These are phyloP conservation scores for Suillus paluster DNA, from an alignment of 768 basidiomycete genomes.

Conservation along the genomic window DNA sequence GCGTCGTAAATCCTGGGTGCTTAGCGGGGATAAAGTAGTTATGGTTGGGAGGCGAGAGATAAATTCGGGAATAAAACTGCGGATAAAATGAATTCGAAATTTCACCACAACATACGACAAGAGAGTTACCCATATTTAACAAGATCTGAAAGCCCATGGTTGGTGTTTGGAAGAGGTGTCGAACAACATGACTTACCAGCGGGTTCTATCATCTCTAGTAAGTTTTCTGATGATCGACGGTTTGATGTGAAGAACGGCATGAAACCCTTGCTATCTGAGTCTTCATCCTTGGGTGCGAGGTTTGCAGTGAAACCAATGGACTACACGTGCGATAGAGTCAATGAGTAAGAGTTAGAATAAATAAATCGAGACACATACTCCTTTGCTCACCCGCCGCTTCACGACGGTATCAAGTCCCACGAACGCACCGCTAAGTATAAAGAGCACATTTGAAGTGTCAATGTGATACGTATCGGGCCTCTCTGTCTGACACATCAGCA, in stretches of 20 bases:
- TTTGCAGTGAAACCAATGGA: conserved; percentile 86
- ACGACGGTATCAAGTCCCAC: conserved; percentile 88
- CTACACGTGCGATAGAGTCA: conserved; percentile 40
- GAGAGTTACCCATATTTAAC: conserved; percentile 73
- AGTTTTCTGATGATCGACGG: conserved; percentile 52
- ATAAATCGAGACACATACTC: conserved; percentile 53
- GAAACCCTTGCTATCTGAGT: conserved; percentile 38
- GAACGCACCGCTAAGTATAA: conserved; percentile 94
- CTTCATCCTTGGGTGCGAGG: conserved; percentile 44
- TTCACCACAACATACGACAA: neutral
- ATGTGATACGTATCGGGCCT: conserved; percentile 74
- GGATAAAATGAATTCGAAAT: conserved; percentile 5
- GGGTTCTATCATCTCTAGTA: conserved; percentile 75
- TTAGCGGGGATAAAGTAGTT: conserved; percentile 80
- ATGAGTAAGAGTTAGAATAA: conserved; percentile 4
- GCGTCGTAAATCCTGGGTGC: conserved; percentile 80
- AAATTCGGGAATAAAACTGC: conserved; percentile 93
- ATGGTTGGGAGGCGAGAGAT: conserved; percentile 92
- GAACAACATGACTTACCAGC: conserved; percentile 45
- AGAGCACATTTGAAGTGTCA: conserved; percentile 91
- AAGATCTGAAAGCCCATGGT: conserved; percentile 56
- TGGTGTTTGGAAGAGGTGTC: conserved; percentile 1
- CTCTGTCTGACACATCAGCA: conserved; percentile 38
- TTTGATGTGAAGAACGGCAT: conserved; percentile 84
- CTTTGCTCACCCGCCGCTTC: conserved; percentile 79